Base-by-base conservation (phyloP, 2,329 filamentous ascomycete genomes). In the Lizonia empirigonia region DNA sequence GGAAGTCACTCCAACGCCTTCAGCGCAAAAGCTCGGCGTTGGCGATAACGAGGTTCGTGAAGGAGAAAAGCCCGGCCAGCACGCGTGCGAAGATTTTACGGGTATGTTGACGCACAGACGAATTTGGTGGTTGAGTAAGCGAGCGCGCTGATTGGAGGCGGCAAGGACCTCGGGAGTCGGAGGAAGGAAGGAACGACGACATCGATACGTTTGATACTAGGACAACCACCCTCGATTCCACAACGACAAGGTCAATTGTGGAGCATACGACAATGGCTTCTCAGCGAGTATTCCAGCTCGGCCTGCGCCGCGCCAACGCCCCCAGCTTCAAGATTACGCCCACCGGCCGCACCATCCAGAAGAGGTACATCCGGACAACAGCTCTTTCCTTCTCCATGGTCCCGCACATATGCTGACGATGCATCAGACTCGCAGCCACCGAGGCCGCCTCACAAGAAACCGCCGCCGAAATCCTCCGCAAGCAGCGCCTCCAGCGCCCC, bases 401-500 rank as follows among this genome's bases (percentile, higher is more conserved):
- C 38, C n/a, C 15, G 6, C 19, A 40, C 38, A 52, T 33, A 47
- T 29, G 38, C 61, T 63, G 41, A 60, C 44, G 24, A 7, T 13
- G 13, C 33, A 27, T 35, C 27, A 75, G 74, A 62, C 67, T 77
- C 65, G 78, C 82, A 65, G 77, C 83, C 32, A 86, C 85, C 48
- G 75, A 84, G 64, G 81, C 82, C 69, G 64, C 88, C 65, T 78
- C 82, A 55, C 73, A 77, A 44, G 63, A 74, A 44, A 79, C 87
- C 55, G 83, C 76, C 59, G 67, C 82, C 59, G 71, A 82, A 62
- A 84, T 96, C 76, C 90, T 97, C 71, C 86, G 83, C 67, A 79
- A 85, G 69, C 92, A 97, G 80, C 92, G 92, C 67, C 82, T 87
- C 48, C 77, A 82, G 69, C 92, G 92, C 44, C 92, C 92, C 71